Conservation (phyloP, 2,329 filamentous ascomycete genomes). For the Neonectria hederae region DNA sequence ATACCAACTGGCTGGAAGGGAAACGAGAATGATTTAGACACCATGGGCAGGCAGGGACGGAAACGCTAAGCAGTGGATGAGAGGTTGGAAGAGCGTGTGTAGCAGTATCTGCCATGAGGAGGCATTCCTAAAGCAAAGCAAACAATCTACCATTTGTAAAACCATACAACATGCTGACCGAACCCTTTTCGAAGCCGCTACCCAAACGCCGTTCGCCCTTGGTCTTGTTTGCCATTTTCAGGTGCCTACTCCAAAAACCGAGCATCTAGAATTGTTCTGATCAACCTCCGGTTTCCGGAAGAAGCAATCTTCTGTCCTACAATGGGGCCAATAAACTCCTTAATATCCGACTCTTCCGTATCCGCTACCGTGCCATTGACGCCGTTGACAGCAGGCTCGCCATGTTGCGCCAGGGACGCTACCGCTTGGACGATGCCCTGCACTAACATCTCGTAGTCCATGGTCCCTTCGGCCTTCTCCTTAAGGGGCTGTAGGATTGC, state of each 20-base stretch:
- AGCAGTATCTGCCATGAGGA: slow-evolving; percentile 20
- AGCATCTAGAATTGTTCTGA: slow-evolving; percentile 64
- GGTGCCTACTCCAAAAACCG: slow-evolving; percentile 57
- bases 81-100: slow-evolving; percentile 14
- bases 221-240: slow-evolving; percentile 16
- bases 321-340: slow-evolving; percentile 64
- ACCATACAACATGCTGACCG: slow-evolving; percentile 2
- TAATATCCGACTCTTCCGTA: slow-evolving; percentile 56
- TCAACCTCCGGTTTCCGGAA: slow-evolving; percentile 58
- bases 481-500: slow-evolving; percentile 63
- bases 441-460: slow-evolving; percentile 66
- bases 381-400: slow-evolving; percentile 49
- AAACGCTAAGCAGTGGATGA: slow-evolving; percentile 8
- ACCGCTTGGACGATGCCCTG: slow-evolving; percentile 66
- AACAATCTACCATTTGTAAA: slow-evolving; percentile 24
- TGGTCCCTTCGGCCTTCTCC: slow-evolving; percentile 58
- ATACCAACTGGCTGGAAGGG: neutral
- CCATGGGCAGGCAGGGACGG: neutral
- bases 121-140: slow-evolving; percentile 21
- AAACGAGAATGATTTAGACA: neutral
- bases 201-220: slow-evolving; percentile 42
- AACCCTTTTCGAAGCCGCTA: slow-evolving; percentile 25
- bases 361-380: slow-evolving; percentile 51
- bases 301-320: slow-evolving; percentile 60
- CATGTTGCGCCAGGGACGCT: slow-evolving; percentile 52